Conservation (phyloP, 73 alveolate genomes). For the Halteria grandinella region DNA sequence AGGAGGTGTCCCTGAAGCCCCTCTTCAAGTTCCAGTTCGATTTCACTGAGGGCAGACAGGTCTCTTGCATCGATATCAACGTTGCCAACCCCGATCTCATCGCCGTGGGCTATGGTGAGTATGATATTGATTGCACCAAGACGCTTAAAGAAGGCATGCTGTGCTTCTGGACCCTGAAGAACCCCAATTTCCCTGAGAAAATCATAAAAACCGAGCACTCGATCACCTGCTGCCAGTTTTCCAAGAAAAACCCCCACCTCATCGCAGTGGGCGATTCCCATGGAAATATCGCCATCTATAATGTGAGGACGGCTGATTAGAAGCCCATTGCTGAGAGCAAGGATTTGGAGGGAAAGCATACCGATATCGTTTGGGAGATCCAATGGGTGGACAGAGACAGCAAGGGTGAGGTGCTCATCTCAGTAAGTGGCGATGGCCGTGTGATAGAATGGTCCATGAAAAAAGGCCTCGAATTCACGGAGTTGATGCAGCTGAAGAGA, state of each 20-base stretch:
- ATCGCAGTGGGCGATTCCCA: conserved; percentile 95
- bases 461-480: conserved; percentile 96
- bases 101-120: conserved; percentile 96
- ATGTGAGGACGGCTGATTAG: conserved; percentile 82
- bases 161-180: conserved; percentile 97
- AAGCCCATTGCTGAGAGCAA: conserved; percentile 94
- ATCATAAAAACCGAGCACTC: conserved; percentile 89
- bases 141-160: conserved; percentile 77
- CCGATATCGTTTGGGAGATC: conserved; percentile 98
- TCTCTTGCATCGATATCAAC: conserved; percentile 96
- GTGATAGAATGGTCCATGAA: conserved; percentile 96
- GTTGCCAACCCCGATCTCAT: conserved; percentile 90
- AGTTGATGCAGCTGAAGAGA: conserved; percentile 92
- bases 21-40: conserved; percentile 88
- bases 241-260: conserved; percentile 91
- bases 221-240: conserved; percentile 88
- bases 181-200: conserved; percentile 97
- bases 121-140: conserved; percentile 77
- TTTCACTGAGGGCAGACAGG: conserved; percentile 81
- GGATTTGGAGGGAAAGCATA: conserved; percentile 94
- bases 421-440: conserved; percentile 94
- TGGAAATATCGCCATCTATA: conserved; percentile 95
- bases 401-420: conserved; percentile 92
- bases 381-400: conserved; percentile 94
- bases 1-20: conserved; percentile 77